Evolutionary conservation across 805 yeast genomes (phyloP).

Genomic region (Metschnikowia orientalis): DNA sequence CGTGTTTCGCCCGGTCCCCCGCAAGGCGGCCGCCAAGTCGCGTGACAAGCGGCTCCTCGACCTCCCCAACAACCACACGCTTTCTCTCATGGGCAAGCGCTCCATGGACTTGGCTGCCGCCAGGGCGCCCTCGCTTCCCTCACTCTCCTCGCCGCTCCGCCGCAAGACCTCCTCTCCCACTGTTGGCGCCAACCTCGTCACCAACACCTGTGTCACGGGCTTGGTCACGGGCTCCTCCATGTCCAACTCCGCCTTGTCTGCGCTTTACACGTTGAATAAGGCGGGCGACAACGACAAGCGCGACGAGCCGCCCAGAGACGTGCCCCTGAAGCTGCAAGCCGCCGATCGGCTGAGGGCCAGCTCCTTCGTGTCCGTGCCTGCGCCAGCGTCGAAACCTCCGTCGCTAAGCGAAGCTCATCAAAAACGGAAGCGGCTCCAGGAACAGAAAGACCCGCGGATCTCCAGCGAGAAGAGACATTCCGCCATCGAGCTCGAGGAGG

Average conservation of each 20-base stretch:
- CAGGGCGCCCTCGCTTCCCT: not conserved
- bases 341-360: too few species aligned
- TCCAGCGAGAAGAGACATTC: constrained; percentile 11
- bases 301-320: too few species aligned
- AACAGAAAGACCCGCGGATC: too few species aligned
- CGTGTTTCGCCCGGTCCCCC: constrained; percentile 40
- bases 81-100: constrained; percentile 25
- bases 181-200: constrained; percentile 6
- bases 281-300: constrained; percentile 14
- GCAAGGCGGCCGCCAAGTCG: constrained; percentile 3
- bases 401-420: too few species aligned
- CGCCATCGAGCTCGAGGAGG: constrained; percentile 10
- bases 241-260: constrained; percentile 35
- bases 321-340: too few species aligned
- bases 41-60: too few species aligned
- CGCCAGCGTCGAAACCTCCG: too few species aligned
- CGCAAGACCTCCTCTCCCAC: not conserved
- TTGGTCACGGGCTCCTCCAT: constrained; percentile 29
- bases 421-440: too few species aligned
- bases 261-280: constrained; percentile 36
- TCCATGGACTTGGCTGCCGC: not conserved
- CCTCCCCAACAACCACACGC: constrained; percentile 21
- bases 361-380: too few species aligned
- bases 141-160: not conserved
- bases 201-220: constrained; percentile 34